phyloP scores from a whole-genome alignment of 257 asterid species.

The Fraxinus quadrangulata region DNA sequence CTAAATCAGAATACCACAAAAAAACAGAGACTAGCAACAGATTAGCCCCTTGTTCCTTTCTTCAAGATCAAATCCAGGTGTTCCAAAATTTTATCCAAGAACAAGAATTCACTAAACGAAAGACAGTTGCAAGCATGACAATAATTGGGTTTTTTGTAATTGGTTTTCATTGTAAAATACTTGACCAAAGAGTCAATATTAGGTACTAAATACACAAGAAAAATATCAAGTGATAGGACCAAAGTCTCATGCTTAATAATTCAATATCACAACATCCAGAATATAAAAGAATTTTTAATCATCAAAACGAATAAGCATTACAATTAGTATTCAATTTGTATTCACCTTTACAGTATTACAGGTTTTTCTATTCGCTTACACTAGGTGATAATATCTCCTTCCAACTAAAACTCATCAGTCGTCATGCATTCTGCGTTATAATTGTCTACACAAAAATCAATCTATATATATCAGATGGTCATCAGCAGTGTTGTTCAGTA shows the following conservation, averaged over 20 bases:
- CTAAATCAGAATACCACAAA: constrained; percentile 15
- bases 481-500: neutral
- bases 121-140: neutral
- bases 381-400: neutral
- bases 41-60: constrained; percentile 20
- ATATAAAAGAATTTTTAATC: neutral
- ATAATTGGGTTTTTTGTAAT: too few relatives aligned
- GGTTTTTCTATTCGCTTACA: neutral
- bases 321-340: neutral
- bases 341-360: neutral
- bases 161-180: neutral
- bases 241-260: neutral
- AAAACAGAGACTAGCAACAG: constrained; percentile 28
- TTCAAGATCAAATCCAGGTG: constrained; percentile 23
- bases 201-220: neutral
- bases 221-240: neutral
- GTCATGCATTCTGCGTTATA: neutral
- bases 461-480: neutral
- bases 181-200: neutral
- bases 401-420: neutral
- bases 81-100: constrained; percentile 17
- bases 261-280: neutral
- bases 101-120: neutral
- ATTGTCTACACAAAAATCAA: neutral
- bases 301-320: neutral